Percentiles rank a stretch among this genome's conserved stretches.
phyloP scores from a whole-genome alignment of 2,329 filamentous ascomycete genomes.

The Purpureocillium takamizusanense region DNA sequence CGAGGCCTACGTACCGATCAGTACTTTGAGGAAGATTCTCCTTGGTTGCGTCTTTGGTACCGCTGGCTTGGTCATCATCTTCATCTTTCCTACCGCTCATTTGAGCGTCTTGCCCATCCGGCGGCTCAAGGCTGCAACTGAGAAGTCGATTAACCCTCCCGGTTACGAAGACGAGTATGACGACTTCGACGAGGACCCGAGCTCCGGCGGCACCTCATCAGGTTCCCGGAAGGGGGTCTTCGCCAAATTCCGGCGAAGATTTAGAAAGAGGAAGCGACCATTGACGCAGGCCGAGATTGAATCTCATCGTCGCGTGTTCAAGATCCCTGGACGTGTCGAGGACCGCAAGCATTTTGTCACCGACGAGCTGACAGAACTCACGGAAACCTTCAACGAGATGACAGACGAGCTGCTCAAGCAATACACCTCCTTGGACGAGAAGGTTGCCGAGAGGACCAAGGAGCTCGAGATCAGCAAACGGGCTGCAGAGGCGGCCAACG shows the following conservation, averaged over 20 bases:
- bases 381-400: constrained; percentile 86
- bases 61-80: constrained; percentile 58
- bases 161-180: constrained; percentile 44
- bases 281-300: constrained; percentile 18
- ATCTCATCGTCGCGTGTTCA: constrained; percentile 52
- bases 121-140: constrained; percentile 64
- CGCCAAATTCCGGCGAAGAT: constrained; percentile 25
- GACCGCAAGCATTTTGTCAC: constrained; percentile 67
- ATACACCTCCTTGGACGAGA: constrained; percentile 74
- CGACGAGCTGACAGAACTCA: constrained; percentile 80
- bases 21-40: constrained; percentile 67
- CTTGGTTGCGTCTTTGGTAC: constrained; percentile 81
- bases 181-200: constrained; percentile 35
- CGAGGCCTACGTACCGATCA: constrained; percentile 71
- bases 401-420: constrained; percentile 82
- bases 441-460: constrained; percentile 72
- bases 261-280: constrained; percentile 22
- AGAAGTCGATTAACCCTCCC: constrained; percentile 60
- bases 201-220: constrained; percentile 32
- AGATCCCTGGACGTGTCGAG: constrained; percentile 75
- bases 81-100: constrained; percentile 73
- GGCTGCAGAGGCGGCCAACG: constrained; percentile 87
- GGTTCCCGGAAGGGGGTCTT: constrained; percentile 35
- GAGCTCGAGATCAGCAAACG: constrained; percentile 86
- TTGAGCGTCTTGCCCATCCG: constrained; percentile 73